Evolutionary conservation across 768 basidiomycete genomes (phyloP).

Genomic region (Boletellus ananas): DNA sequence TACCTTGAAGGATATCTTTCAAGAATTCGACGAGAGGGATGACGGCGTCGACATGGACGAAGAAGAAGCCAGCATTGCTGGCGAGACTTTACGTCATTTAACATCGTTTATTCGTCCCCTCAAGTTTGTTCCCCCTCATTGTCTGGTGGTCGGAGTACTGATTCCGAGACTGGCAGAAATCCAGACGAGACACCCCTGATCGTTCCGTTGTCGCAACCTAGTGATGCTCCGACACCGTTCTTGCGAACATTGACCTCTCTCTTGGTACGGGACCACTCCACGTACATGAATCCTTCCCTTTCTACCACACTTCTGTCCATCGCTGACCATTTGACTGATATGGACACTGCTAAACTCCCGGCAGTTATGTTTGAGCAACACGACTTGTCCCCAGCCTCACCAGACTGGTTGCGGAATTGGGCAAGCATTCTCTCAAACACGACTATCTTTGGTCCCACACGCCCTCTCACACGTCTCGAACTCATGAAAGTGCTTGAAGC

Average conservation of each 20-base stretch:
- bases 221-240: constrained; percentile 55
- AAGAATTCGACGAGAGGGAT: constrained; percentile 65
- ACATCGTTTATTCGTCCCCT: constrained; percentile 54
- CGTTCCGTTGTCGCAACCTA: constrained; percentile 53
- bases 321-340: constrained; percentile 65
- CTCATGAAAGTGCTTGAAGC: constrained; percentile 54
- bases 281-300: constrained; percentile 56
- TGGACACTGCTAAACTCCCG: constrained; percentile 61
- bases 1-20: constrained; percentile 66
- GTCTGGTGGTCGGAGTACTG: constrained; percentile 1
- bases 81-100: constrained; percentile 56
- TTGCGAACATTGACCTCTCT: constrained; percentile 59
- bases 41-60: constrained; percentile 56
- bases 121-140: constrained; percentile 42
- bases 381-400: constrained; percentile 65
- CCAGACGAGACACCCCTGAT: constrained; percentile 42
- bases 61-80: constrained; percentile 64
- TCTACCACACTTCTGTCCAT: constrained; percentile 62
- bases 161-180: constrained; percentile 33
- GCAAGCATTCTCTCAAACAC: constrained; percentile 49
- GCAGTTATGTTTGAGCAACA: constrained; percentile 62
- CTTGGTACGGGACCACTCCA: constrained; percentile 58
- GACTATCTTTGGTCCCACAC: constrained; percentile 37
- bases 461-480: constrained; percentile 52
- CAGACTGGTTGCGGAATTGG: constrained; percentile 73